Base-by-base conservation (phyloP, 2,329 filamentous ascomycete species). In the Pyrenophora teres region DNA sequence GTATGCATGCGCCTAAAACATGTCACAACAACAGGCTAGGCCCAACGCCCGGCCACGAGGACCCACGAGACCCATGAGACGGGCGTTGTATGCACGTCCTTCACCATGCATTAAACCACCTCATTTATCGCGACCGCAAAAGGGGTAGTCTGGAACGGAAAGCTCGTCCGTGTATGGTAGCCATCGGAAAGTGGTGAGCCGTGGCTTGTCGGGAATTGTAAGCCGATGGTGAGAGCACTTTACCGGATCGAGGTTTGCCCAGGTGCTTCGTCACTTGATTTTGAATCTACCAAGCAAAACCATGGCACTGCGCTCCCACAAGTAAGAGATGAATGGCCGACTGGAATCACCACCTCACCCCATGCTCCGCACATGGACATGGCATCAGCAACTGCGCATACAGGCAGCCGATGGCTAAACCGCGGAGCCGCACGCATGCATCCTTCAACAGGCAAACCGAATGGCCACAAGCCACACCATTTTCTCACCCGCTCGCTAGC, bases 381-480 rank as follows among this genome's bases (percentile, higher is more conserved):
- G 13, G 16, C 33, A 39, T 10, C 35, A 35, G 19, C 41, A 44
- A 44, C 25, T 23, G 35, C 25, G 16, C 7, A 27, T 16, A 32
- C 45, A 37, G 43, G 21, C 25, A 52, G 15, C 30, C 10, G 19
- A 48, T 37, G 44, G 49, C n/a, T 42, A 35, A 52, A 52, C 45
- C 32, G 18, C 49, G 49, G 49, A 52, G 49, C 49, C 49, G 49
- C 49, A 48, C 38, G 18, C 39, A 41, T 31, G 12, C 25, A 23
- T 4, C 13, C 39, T 40, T 9, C 40, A 52, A 48, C 21, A 13
- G 49, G 49, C 25, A 48, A 39, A 23, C 49, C 44, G 49, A 32
- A n/a, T 12, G 15, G 15, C 39, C 38, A 38, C 38, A 41, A 12
- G 15, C 39, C 38, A 38, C 38, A 41, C 38, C 43, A 37, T 48